Evolutionary conservation across 805 yeast genomes (phyloP), one percentile per base, ranked within the genome.

Genomic region (Yueomyces sinensis): DNA sequence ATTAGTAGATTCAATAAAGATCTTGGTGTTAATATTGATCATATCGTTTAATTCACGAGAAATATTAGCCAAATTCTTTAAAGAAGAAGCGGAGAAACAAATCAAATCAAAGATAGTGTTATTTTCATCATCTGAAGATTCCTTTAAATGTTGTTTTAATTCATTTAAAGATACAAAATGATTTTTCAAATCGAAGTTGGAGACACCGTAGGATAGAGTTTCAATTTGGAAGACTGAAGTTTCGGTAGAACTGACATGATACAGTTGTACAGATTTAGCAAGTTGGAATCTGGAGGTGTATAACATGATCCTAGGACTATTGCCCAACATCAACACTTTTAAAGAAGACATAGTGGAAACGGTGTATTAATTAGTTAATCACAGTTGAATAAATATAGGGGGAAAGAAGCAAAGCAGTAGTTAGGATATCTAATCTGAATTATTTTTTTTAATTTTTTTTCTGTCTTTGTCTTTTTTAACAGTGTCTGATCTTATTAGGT

Each of bases 1-100:
- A 4, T 83, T 82, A 2, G 83, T 72, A 32, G 76, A 69, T 56
- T 81, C 93, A 27, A 81, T 58, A 18, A 80, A 58, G 3, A 81
- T 58, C 24, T 74, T 59, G 18, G 84, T 66, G 29, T 51, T 66
- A 40, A 52, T 52, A 33, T 56, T 58, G 27, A 70, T 41, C 18
- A 65, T 40, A 0, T 63, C 51, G 5, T 57, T 44, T 31, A 72
- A 44, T 29, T 59, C 56, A 3, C 60, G 38, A 16, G 70, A 59
- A 11, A 65, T 29, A 1, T 61, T 48, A 3, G 76, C 64, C 20
- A 72, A 54, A 37, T 70, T 74, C 46, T 72, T 76, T 33, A 72
- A 47, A 0, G 76, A 70, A 9, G 55, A 49, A 0, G 73, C 66
- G 11, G 72, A 63, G 5, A 71, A 41, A 13, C 72, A 49, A 11